Evolutionary conservation across 1,284 basidiomycete genomes (phyloP).

Genomic region (Ganoderma meredithae): DNA sequence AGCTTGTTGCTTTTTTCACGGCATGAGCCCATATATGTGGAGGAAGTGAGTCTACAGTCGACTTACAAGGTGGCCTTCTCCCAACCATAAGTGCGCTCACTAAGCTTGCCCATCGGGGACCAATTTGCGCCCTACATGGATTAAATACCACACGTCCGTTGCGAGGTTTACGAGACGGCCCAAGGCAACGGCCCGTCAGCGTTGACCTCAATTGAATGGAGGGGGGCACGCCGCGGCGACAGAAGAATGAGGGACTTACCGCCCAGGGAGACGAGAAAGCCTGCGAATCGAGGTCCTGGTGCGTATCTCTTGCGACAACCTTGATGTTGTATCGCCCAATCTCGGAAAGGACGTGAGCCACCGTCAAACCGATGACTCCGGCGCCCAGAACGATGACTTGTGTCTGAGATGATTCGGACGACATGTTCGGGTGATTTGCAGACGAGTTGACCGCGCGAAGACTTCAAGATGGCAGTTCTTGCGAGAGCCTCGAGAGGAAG

Average conservation of each 20-base stretch:
- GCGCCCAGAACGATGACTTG: conserved; percentile 59
- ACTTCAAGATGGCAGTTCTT: not conserved
- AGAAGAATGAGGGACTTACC: conserved; percentile 46
- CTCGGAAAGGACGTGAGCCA: conserved; percentile 49
- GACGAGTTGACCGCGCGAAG: not conserved
- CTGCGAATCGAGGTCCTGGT: conserved; percentile 64
- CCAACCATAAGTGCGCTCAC: conserved; percentile 46
- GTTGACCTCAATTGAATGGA: not conserved
- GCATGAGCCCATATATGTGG: not conserved
- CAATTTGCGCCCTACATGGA: conserved; percentile 68
- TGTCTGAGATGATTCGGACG: conserved; percentile 16
- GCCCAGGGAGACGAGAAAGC: conserved; percentile 78
- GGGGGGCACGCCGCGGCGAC: not conserved
- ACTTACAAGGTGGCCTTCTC: conserved; percentile 56
- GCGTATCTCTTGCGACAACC: conserved; percentile 72
- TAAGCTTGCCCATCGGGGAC: conserved; percentile 58
- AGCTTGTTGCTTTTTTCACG: conserved; percentile 50
- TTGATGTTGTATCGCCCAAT: conserved; percentile 52
- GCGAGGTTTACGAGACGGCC: not conserved
- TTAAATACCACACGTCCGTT: not conserved
- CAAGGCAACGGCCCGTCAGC: not conserved
- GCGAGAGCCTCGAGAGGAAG: not conserved
- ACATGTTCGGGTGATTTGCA: conserved; percentile 13
- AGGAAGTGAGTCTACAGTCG: too few relatives aligned
- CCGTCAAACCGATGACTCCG: conserved; percentile 57